Base-by-base conservation (phyloP, 2,329 filamentous ascomycete genomes). In the Cladophialophora yegresii region DNA sequence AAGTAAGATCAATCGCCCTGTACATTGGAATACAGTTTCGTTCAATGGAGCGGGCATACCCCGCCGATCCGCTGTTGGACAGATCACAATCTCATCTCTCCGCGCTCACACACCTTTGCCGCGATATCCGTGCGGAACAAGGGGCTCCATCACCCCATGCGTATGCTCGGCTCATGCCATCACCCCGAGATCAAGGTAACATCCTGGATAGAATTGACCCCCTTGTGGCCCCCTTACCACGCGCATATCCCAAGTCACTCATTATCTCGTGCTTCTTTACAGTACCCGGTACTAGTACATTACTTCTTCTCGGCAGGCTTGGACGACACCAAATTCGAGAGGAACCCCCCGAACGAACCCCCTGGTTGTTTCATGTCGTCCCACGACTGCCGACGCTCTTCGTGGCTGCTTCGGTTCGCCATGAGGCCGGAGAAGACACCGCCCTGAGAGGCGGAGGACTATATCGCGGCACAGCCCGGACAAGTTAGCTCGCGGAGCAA, bases 221-320 rank as follows among this genome's bases (percentile, higher is more conserved):
- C 36, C 36, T 40, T n/a, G 36, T 40, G 6, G 2, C 36, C 16
- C 33, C 30, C 16, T 16, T 16, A 4, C 36, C 13, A 4, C 16
- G 36, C 16, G 7, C 8, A n/a, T 43, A 1, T 6, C 5, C 6
- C 36, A n/a, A 43, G n/a, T n/a, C n/a, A n/a, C n/a, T n/a, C n/a
- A n/a, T n/a, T n/a, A n/a, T 20, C 6, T 20, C 36, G 2, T 5
- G 4, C 16, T 5, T 16, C 13, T 6, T 6, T 33, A 4, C 32
- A 33, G 32, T 10, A 33, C 32, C 9, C 23, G 49, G 2, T n/a
- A 28, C 10, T 28, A 7, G 32, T 33, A 22, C 3, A 20, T 64
- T 23, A 66, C 63, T 68, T 68, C 64, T 68, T 68, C n/a, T 68
- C 66, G 1, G 54, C 58, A 36, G 66, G 62, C 26, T 68, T 68